Conservation (phyloP, 768 basidiomycete species). For the Rhodocollybia butyracea region DNA sequence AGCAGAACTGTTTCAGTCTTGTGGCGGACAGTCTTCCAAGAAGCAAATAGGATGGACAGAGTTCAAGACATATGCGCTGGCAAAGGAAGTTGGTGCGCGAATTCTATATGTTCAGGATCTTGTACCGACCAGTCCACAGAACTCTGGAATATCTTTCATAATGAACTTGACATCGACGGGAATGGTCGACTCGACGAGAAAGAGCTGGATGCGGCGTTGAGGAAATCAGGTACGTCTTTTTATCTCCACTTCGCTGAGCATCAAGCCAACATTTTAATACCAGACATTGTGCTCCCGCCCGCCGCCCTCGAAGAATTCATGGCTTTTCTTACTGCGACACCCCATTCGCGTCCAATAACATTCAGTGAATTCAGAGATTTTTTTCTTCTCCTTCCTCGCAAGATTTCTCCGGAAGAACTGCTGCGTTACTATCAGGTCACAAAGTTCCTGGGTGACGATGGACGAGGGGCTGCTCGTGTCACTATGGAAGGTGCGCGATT, state of each 20-base stretch:
- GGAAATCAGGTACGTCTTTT: slow-evolving; percentile 59
- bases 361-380: slow-evolving; percentile 91
- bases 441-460: slow-evolving; percentile 69
- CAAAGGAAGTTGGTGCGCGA: slow-evolving; percentile 75
- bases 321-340: slow-evolving; percentile 67
- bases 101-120: slow-evolving; percentile 10
- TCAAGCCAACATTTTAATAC: not conserved
- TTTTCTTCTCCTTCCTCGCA: slow-evolving; percentile 80
- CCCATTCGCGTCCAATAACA: slow-evolving; percentile 63
- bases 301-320: slow-evolving; percentile 81
- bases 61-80: slow-evolving; percentile 72
- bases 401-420: slow-evolving; percentile 79
- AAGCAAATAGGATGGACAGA: slow-evolving; percentile 63
- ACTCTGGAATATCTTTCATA: slow-evolving; percentile 88
- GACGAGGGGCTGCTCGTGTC: slow-evolving; percentile 72
- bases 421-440: slow-evolving; percentile 77
- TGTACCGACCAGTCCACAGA: slow-evolving; percentile 40
- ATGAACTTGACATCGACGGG: slow-evolving; percentile 86
- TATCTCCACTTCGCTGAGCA: slow-evolving; percentile 13
- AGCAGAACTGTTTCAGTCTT: slow-evolving; percentile 64
- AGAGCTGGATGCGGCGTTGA: slow-evolving; percentile 60
- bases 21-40: slow-evolving; percentile 40
- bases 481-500: slow-evolving; percentile 85
- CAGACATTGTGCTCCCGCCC: slow-evolving; percentile 72
- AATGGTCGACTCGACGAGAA: slow-evolving; percentile 76